A percentile compares a stretch with the other conserved stretches of the same genome.
These are phyloP conservation scores for Candida nitratophila DNA, from an alignment of 805 yeast species.

Conservation along the genomic window DNA sequence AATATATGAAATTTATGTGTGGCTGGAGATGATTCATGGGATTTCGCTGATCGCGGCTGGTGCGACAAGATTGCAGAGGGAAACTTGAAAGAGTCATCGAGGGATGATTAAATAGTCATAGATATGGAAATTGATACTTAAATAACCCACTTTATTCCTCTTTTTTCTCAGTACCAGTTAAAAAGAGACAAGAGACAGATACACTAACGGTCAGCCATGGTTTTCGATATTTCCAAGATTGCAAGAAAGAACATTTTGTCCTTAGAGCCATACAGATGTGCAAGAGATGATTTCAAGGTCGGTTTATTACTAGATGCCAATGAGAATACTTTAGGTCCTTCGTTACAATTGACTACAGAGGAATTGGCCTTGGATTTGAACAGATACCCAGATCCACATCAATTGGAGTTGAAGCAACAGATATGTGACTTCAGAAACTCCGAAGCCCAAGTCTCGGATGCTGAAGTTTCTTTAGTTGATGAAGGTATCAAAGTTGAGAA, in stretches of 20 bases:
- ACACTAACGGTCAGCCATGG: conserved; percentile 18
- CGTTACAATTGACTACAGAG: conserved; percentile 39
- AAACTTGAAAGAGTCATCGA: too few relatives aligned
- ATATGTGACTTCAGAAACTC: conserved; percentile 66
- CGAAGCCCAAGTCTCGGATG: conserved; percentile 25
- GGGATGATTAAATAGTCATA: too few relatives aligned
- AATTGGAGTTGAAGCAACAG: conserved; percentile 62
- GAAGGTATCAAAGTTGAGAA: conserved; percentile 43
- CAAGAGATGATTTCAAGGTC: conserved; percentile 87
- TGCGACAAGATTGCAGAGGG: too few relatives aligned
- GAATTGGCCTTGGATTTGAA: conserved; percentile 58
- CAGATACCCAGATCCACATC: conserved; percentile 98
- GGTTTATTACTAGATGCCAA: conserved; percentile 93
- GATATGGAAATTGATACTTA: too few relatives aligned
- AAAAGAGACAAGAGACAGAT: too few relatives aligned
- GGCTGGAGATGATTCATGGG: too few relatives aligned
- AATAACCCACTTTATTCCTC: too few relatives aligned
- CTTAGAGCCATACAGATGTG: conserved; percentile 91
- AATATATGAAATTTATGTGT: too few relatives aligned
- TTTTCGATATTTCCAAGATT: conserved; percentile 47
- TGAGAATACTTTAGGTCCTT: conserved; percentile 91
- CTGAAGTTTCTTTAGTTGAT: conserved; percentile 13
- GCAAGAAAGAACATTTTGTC: conserved; percentile 80
- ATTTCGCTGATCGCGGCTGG: too few relatives aligned
- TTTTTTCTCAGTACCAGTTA: too few relatives aligned